Evolutionary conservation across 192 early-diverging fungal genomes (phyloP).

Genomic region (Mortierella alpina): DNA sequence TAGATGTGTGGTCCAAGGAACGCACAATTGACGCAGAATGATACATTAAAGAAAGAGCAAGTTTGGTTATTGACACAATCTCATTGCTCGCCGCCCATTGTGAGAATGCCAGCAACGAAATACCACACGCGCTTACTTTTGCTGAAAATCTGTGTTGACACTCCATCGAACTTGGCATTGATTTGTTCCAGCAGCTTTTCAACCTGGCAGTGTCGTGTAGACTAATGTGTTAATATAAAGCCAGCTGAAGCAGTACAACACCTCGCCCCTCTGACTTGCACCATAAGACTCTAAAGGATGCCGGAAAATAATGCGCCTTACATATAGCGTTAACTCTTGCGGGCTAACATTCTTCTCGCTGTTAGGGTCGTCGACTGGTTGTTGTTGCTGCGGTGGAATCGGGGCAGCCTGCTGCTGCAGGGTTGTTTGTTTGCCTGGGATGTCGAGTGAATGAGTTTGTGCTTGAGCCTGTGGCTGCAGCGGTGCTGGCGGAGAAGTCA

Average conservation of each 20-base stretch:
- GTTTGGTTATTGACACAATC: neutral
- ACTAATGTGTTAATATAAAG: neutral
- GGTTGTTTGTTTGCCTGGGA: conserved; percentile 23
- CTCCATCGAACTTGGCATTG: conserved; percentile 48
- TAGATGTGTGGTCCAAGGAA: neutral
- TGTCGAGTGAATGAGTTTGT: conserved; percentile 53
- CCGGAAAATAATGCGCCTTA: neutral
- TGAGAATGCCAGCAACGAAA: neutral
- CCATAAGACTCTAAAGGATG: neutral
- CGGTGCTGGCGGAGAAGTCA: conserved; percentile 19
- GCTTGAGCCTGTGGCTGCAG: conserved; percentile 32
- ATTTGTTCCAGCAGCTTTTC: conserved; percentile 47
- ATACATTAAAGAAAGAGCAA: neutral
- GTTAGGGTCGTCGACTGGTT: conserved; percentile 9
- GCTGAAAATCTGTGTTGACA: conserved; percentile 39
- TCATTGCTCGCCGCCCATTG: neutral
- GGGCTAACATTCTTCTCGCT: conserved; percentile 35
- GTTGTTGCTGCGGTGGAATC: conserved; percentile 9
- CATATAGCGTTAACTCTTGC: conserved; percentile 45
- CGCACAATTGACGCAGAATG: neutral
- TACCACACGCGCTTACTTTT: conserved; percentile 22
- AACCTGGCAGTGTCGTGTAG: conserved; percentile 4
- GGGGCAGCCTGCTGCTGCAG: conserved; percentile 7
- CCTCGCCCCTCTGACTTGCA: neutral
- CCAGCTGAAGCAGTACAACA: neutral